Conservation (phyloP, 306 rosid genomes). For the Corylus avellana region DNA sequence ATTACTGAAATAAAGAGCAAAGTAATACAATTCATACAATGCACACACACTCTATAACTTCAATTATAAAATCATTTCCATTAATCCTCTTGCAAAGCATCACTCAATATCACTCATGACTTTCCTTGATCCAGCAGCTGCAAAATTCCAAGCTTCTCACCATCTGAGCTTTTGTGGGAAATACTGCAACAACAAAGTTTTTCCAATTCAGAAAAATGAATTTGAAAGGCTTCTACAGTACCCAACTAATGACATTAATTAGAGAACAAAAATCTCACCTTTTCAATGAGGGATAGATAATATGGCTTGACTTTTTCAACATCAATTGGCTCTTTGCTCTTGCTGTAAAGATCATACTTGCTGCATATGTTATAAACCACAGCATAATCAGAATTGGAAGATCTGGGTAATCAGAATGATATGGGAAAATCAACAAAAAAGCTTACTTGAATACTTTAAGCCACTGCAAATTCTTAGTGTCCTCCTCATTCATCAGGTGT, state of each 20-base stretch:
- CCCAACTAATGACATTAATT: neutral
- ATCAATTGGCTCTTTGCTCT: conserved; percentile 68
- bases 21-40: neutral
- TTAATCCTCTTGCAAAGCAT: neutral
- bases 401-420: neutral
- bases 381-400: neutral
- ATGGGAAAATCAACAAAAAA: neutral
- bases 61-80: neutral
- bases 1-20: neutral
- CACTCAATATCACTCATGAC: neutral
- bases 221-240: neutral
- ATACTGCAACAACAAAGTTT: conserved; percentile 34
- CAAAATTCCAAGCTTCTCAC: conserved; percentile 18
- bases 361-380: conserved; percentile 35
- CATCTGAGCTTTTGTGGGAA: conserved; percentile 56
- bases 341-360: conserved; percentile 86
- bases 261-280: conserved; percentile 41
- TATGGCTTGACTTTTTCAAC: conserved; percentile 73
- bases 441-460: conserved; percentile 57
- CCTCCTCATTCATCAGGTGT: conserved; percentile 62
- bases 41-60: too few relatives aligned
- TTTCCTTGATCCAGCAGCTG: neutral
- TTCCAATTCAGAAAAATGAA: conserved; percentile 9
- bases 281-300: conserved; percentile 66
- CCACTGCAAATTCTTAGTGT: conserved; percentile 62